Evolutionary conservation across 2,329 filamentous ascomycete species (phyloP), one percentile per base, ranked within the genome.

Genomic region (Phyllosticta citrichinensis): DNA sequence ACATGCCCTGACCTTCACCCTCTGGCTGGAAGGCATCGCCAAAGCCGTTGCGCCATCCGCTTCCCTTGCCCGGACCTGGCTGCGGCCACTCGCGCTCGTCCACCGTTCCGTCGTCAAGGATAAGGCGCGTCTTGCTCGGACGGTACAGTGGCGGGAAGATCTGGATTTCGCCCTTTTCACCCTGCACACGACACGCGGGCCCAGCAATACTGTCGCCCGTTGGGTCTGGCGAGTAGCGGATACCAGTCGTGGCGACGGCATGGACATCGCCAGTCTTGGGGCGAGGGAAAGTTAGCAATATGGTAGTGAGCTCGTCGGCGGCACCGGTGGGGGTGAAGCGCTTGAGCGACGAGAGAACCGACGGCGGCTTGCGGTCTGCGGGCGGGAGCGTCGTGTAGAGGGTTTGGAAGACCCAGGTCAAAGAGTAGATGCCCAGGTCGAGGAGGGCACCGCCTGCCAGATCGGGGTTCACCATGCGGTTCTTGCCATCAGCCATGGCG

Each of bases 331-430:
- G 72, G 74, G 90, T 90, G 70, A 88, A 87, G 69, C 84, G 84
- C 67, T 91, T 84, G n/a, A 77, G 69, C 58, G 88, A 83, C 0
- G 86, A 82, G 10, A 85, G 76, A 3, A 94, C 85, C 53, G 78
- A 80, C 5, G 91, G 91, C 0, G 81, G 70, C 72, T 89, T 82
- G 66, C 90, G 10, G 76, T 72, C 30, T 71, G 80, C 33, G 1
- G 33, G 17, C 1, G 86, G 81, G 69, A 92, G 87, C 2, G 88
- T 84, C 73, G 91, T 89, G 76, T 96, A 96, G 27, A 96, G 81
- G 53, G 87, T 87, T 75, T 96, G 90, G 81, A 93, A 95, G 6
- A 94, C 82, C 91, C 91, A 96, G 33, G 90, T 95, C 64, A 96
- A 76, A 55, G 89, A 84, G 77, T 96, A 96, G 73, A 96, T 88